Percentiles rank a stretch among this genome's conserved stretches.
Evolutionary conservation across 805 yeast genomes (phyloP).

Genomic region (Wilhelminamyces savonicus): DNA sequence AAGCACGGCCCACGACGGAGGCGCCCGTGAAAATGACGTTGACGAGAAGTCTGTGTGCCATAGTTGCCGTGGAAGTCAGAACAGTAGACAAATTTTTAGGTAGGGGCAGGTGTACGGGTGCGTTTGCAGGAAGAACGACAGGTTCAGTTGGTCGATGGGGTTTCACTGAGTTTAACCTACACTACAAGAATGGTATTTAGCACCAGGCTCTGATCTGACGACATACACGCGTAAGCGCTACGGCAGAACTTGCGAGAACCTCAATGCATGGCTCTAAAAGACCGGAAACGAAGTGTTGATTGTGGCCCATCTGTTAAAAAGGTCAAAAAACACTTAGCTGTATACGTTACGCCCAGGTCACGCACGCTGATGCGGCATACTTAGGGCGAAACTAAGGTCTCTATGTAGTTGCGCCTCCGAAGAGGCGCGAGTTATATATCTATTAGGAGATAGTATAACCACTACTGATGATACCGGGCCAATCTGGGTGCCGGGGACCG

Average conservation of each 20-base stretch:
- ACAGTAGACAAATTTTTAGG: too few relatives aligned
- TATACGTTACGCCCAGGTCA: constrained; percentile 35
- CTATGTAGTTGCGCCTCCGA: constrained; percentile 29
- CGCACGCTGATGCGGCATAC: constrained; percentile 40
- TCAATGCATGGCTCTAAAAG: constrained; percentile 52
- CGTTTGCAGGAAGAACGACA: too few relatives aligned
- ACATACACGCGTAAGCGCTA: too few relatives aligned
- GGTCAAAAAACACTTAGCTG: constrained; percentile 73
- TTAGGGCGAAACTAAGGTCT: constrained; percentile 31
- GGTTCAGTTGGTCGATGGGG: too few relatives aligned
- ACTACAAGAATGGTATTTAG: constrained; percentile 32
- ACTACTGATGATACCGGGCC: constrained; percentile 62
- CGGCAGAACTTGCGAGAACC: constrained; percentile 29
- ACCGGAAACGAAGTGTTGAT: constrained; percentile 70
- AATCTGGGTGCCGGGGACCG: too few relatives aligned
- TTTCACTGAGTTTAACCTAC: too few relatives aligned
- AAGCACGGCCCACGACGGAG: constrained; percentile 91
- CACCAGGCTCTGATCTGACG: constrained; percentile 47
- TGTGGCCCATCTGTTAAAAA: constrained; percentile 70
- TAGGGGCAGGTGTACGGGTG: not conserved
- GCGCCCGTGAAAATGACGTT: constrained; percentile 93
- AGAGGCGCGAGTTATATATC: constrained; percentile 50
- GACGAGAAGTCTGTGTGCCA: constrained; percentile 89
- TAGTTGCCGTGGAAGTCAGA: constrained; percentile 6
- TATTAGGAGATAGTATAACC: constrained; percentile 68